Evolutionary conservation across 2,329 filamentous ascomycete species (phyloP).

Genomic region (Bipolaris bicolor): DNA sequence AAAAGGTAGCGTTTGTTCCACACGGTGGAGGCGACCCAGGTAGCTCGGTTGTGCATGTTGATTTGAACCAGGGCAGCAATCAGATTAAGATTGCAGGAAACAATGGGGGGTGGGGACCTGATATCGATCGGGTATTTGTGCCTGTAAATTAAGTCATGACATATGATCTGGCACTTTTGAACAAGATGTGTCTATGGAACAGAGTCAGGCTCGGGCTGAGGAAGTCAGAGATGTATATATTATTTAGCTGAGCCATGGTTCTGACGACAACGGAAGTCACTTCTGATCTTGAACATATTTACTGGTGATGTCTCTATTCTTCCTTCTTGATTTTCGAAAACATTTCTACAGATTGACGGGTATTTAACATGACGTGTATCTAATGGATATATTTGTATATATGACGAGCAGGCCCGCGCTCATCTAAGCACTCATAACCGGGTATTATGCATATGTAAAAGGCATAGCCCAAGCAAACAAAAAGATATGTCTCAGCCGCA

Average conservation of each 20-base stretch:
- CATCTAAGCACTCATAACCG: background rate
- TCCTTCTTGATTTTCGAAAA: no score
- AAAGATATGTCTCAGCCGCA: background rate
- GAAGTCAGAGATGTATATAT: background rate
- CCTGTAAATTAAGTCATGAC: slow-evolving; percentile 41
- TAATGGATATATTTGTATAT: background rate
- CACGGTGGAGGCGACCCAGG: slow-evolving; percentile 54
- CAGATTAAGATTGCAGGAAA: slow-evolving; percentile 55
- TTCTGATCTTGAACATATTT: background rate
- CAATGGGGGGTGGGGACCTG: slow-evolving; percentile 56
- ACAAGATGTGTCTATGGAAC: background rate
- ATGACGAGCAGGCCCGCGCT: slow-evolving; percentile 8
- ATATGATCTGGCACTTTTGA: background rate
- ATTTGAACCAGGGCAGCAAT: slow-evolving; percentile 59
- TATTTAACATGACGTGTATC: background rate
- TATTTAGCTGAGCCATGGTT: background rate
- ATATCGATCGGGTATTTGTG: slow-evolving; percentile 62
- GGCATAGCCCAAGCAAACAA: background rate
- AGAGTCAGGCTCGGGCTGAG: background rate
- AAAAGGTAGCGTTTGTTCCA: slow-evolving; percentile 63
- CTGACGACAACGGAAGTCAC: background rate
- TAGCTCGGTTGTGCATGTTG: slow-evolving; percentile 56
- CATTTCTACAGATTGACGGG: no score
- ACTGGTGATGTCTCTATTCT: no score
- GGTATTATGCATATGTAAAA: background rate